Evolutionary conservation across 805 yeast genomes (phyloP), one percentile per base, ranked within the genome.

Genomic region (Jamesozyma gamospora): DNA sequence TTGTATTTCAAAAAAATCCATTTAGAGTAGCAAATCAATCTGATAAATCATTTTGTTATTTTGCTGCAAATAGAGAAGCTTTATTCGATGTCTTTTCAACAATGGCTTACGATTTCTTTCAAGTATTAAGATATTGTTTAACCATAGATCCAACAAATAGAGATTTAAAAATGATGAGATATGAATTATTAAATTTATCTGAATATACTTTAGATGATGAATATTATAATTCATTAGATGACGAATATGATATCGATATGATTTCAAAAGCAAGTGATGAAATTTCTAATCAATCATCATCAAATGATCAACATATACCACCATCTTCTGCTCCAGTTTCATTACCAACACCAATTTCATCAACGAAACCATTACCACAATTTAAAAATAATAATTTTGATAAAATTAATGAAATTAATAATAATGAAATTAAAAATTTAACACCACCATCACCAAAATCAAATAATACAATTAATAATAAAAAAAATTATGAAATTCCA

Each of bases 71-170:
- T 52, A 74, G 96, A 49, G 96, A 90, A 60, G 82, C 94, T 1
- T 66, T 90, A 35, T 87, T 86, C 63, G 97, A 90, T 63, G 82
- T 87, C 32, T 90, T 88, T 58, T 87, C 95, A 14, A 68, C 87
- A 4, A 80, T 90, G 86, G 76, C 92, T 38, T 77, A 75, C 38
- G 96, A 87, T 54, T 72, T 87, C 52, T 90, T 86, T 56, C 75
- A 81, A n/a, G 94, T 84, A 0, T 70, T 88, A 55, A 72, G 95
- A 41, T 74, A 75, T 48, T 71, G 82, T 44, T 67, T 90, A 41
- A 80, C 94, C 11, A 73, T 90, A 41, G 95, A 88, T 63, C 97
- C 97, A 1, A 71, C 72, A 21, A 85, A 88, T 62, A 77, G 97
- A 53, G 79, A 79, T 51, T 65, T 90, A 43, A 54, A 56, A 1